A percentile compares a stretch with the other conserved stretches of the same genome.
phyloP scores from a whole-genome alignment of 495 filamentous ascomycete species.

The Aspergillus ellipticus region DNA sequence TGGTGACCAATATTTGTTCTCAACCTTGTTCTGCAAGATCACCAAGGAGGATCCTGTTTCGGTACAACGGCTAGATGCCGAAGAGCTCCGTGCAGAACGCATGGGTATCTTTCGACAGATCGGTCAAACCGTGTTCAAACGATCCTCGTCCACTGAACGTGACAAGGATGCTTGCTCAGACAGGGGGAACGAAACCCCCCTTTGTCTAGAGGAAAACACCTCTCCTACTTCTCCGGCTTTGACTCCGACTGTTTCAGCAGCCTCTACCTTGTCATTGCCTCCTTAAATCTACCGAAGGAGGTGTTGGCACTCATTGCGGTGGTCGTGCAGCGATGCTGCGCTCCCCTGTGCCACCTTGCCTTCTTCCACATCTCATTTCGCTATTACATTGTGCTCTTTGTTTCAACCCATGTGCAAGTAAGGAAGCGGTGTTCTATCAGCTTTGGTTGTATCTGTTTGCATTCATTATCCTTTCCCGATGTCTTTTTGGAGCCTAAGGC shows the following conservation, averaged over 20 bases:
- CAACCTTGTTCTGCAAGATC: slow-evolving; percentile 89
- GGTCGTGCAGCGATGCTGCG: not conserved
- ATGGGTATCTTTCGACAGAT: slow-evolving; percentile 48
- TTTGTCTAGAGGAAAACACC: slow-evolving; percentile 33
- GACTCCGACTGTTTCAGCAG: slow-evolving; percentile 38
- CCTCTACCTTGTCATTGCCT: slow-evolving; percentile 36
- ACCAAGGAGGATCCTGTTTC: slow-evolving; percentile 58
- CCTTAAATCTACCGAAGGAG: not conserved
- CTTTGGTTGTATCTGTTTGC: slow-evolving; percentile 5
- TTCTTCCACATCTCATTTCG: not conserved
- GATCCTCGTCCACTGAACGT: slow-evolving; percentile 45
- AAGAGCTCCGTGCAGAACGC: slow-evolving; percentile 49
- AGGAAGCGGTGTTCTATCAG: slow-evolving; percentile 9
- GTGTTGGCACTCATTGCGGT: not conserved
- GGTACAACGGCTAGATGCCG: slow-evolving; percentile 41
- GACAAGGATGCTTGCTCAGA: slow-evolving; percentile 31
- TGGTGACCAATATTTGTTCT: slow-evolving; percentile 89
- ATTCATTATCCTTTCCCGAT: slow-evolving; percentile 3
- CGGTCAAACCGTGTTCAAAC: slow-evolving; percentile 49
- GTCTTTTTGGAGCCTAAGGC: slow-evolving; percentile 12
- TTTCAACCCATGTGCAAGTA: slow-evolving; percentile 7
- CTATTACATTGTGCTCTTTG: not conserved
- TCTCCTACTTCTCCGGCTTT: slow-evolving; percentile 29
- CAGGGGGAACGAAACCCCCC: slow-evolving; percentile 29
- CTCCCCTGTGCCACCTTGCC: not conserved